These are phyloP conservation scores for Suhomyces sp. DNA, from an alignment of 805 yeast genomes.

Conservation along the genomic window DNA sequence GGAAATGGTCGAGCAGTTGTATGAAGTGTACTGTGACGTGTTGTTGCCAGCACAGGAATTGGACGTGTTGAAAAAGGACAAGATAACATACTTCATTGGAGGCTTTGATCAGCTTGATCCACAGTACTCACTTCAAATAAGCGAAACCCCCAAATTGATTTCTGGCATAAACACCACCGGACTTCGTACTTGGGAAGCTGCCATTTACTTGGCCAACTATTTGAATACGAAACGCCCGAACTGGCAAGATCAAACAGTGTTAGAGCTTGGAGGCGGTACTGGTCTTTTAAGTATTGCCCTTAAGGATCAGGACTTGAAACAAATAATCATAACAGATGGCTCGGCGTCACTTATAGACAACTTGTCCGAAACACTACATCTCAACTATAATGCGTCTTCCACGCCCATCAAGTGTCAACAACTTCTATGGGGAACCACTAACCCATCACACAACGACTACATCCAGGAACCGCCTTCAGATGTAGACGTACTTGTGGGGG, in stretches of 20 bases:
- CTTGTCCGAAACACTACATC: constrained; percentile 39
- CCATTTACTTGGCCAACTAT: constrained; percentile 59
- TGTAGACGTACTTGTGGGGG: constrained; percentile 62
- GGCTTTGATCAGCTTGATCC: constrained; percentile 23
- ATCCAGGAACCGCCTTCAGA: constrained; percentile 29
- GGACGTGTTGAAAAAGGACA: constrained; percentile 38
- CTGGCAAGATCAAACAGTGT: constrained; percentile 30
- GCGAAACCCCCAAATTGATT: constrained; percentile 62
- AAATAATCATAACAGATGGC: constrained; percentile 63
- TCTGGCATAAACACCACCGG: constrained; percentile 87
- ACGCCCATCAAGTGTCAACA: constrained; percentile 25
- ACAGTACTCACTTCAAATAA: constrained; percentile 35
- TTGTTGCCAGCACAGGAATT: constrained; percentile 32
- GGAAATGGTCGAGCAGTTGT: constrained; percentile 40
- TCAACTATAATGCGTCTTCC: constrained; percentile 33
- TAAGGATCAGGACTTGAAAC: constrained; percentile 15
- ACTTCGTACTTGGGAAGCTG: constrained; percentile 91
- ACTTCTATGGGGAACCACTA: constrained; percentile 56
- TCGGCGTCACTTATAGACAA: constrained; percentile 53
- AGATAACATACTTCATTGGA: constrained; percentile 32
- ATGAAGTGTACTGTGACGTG: constrained; percentile 35
- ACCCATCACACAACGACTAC: constrained; percentile 32
- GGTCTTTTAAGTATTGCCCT: constrained; percentile 67
- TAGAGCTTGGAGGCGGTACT: constrained; percentile 90
- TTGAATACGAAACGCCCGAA: constrained; percentile 22